Evolutionary conservation across 2,329 filamentous ascomycete species (phyloP), one percentile per base, ranked within the genome.

Genomic region (Neopestalotiopsis clavispora): DNA sequence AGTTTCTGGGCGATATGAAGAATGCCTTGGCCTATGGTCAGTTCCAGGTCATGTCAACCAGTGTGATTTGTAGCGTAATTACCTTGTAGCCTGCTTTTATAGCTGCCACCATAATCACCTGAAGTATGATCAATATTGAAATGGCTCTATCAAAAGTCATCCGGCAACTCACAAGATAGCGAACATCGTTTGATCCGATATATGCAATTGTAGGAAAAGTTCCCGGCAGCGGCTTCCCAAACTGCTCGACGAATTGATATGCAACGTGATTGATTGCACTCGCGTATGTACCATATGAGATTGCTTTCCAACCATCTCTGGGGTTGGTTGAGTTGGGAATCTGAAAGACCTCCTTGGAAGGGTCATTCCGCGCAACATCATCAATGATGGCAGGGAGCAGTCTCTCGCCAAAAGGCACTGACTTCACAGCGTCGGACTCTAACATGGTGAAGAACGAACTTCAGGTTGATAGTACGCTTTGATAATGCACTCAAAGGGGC

Each of bases 141-240:
- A 6, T 3, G 28, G 4, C 28, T 34, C 34, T 4, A 62, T 9
- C 13, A 30, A 2, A 28, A 28, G 17, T 30, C n/a, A 63, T 42
- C 28, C 59, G 20, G 12, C 20, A 20, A 40, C 45, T 20, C 20
- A 38, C 58, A 6, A 74, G 38, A 56, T 78, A 78, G 4, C 77
- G 75, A 9, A 70, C 72, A 67, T 78, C 77, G 20, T 78, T 78
- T 13, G 81, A 81, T 0, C 83, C 84, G 65, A 86, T 80, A 72
- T 84, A 86, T 2, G 82, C 81, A 42, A 86, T 76, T 0, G 81
- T 84, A 1, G 80, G 80, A 63, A 79, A 78, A 6, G 69, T 69
- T 13, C 59, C 59, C 3, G 65, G 56, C 1, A 71, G 63, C 2
- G 78, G 73, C 6, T 34, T 63, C 40, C 80, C 79, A 12, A 75